A percentile compares a stretch with the other conserved stretches of the same genome.
These are phyloP conservation scores for Aspergillus flavus DNA, from an alignment of 2,329 filamentous ascomycete genomes.

Conservation along the genomic window DNA sequence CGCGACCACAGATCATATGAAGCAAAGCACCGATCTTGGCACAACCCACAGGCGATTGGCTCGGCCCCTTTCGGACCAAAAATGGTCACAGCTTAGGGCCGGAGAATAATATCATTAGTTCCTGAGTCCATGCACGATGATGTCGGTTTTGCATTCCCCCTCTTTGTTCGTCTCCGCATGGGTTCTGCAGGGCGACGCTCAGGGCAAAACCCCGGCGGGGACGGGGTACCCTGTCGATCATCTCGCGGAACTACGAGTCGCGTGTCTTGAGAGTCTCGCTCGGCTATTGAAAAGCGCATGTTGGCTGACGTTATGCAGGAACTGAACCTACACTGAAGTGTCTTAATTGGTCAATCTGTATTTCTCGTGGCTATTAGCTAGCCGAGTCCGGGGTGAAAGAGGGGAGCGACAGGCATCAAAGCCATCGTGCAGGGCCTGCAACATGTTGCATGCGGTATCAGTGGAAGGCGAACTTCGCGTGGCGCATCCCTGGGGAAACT, in stretches of 20 bases:
- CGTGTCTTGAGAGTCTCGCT: neutral
- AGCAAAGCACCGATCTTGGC: neutral
- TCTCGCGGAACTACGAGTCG: neutral
- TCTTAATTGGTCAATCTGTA: neutral
- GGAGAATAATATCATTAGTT: neutral
- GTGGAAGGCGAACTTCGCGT: too few species aligned
- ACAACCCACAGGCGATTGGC: neutral
- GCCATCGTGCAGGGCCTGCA: too few species aligned
- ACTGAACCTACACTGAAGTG: neutral
- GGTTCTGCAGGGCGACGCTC: neutral
- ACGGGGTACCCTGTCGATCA: neutral
- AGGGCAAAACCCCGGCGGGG: conserved; percentile 4
- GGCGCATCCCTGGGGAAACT: too few species aligned
- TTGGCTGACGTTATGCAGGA: neutral
- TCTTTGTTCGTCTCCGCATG: neutral
- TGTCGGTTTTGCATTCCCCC: neutral
- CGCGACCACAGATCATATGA: neutral
- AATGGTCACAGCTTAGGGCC: neutral
- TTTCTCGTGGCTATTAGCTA: neutral
- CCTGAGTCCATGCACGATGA: neutral
- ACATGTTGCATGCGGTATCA: too few species aligned
- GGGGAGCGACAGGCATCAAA: neutral
- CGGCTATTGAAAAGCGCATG: neutral
- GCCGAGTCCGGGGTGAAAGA: neutral
- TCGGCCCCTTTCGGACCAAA: neutral